A percentile compares a stretch with the other conserved stretches of the same genome.
These are phyloP conservation scores for Populus hybrid DNA, from an alignment of 441 rosid genomes.

Conservation along the genomic window DNA sequence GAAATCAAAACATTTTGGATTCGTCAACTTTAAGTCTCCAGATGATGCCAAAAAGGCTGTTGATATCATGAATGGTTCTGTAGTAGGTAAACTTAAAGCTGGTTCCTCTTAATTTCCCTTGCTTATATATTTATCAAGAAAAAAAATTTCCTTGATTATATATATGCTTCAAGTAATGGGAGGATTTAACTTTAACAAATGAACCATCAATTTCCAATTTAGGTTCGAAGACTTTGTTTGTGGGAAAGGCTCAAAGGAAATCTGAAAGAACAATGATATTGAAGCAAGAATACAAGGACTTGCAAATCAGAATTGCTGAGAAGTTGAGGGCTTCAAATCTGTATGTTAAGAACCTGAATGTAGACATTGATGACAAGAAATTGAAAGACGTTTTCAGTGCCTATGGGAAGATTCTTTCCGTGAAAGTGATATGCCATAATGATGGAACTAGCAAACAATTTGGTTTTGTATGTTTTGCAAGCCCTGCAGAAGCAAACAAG, in stretches of 20 bases:
- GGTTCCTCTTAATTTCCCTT: neutral
- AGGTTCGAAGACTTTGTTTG: constrained; percentile 60
- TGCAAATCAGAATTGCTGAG: constrained; percentile 15
- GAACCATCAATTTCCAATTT: constrained; percentile 17
- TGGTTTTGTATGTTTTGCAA: constrained; percentile 72
- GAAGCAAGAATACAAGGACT: constrained; percentile 26
- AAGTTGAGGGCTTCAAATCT: constrained; percentile 40
- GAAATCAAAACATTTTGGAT: constrained; percentile 67
- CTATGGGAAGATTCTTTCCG: constrained; percentile 49
- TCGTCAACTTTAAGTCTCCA: constrained; percentile 53
- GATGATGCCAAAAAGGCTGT: constrained; percentile 58
- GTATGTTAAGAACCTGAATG: constrained; percentile 58
- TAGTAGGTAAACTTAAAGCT: constrained; percentile 25
- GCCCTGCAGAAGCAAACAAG: constrained; percentile 42
- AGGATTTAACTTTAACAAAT: neutral
- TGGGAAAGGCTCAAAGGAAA: constrained; percentile 59
- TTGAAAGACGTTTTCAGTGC: constrained; percentile 41
- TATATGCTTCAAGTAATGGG: neutral
- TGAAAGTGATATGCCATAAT: constrained; percentile 46
- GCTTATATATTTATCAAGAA: neutral
- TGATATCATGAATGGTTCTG: constrained; percentile 42
- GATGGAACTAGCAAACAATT: constrained; percentile 58
- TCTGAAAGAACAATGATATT: constrained; percentile 53
- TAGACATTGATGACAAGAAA: constrained; percentile 38
- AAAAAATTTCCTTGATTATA: neutral